Percentiles rank a stretch among this genome's conserved stretches.
Conservation (phyloP, 176 grass and related monocot species). For the Miscanthus lutarioriparius region DNA sequence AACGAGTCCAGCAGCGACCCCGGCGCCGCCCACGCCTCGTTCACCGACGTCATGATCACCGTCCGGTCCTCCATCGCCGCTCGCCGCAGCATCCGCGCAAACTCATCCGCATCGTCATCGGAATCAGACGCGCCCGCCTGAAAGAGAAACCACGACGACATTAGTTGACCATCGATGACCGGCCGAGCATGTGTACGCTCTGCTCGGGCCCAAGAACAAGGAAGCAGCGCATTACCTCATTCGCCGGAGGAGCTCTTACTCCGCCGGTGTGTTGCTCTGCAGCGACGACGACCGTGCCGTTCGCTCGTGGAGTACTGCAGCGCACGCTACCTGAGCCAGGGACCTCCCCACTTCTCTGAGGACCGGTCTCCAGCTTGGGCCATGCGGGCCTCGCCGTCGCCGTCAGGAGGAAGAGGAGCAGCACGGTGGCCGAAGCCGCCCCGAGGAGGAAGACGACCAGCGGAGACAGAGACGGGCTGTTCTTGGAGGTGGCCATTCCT, state of each 20-base stretch:
- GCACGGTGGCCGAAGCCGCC: constrained; percentile 34
- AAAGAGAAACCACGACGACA: neutral
- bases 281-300: neutral
- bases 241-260: neutral
- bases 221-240: constrained; percentile 4
- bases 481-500: constrained; percentile 41
- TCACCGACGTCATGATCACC: constrained; percentile 83
- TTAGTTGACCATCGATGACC: neutral
- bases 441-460: constrained; percentile 42
- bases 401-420: constrained; percentile 45
- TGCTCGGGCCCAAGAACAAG: neutral
- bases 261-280: neutral
- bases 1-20: constrained; percentile 68
- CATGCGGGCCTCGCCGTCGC: constrained; percentile 3
- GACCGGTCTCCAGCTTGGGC: neutral
- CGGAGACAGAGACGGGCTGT: constrained; percentile 10
- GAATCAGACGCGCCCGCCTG: neutral
- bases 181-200: too few species aligned
- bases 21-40: constrained; percentile 70
- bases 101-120: constrained; percentile 28
- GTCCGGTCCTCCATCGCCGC: constrained; percentile 62
- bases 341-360: too few species aligned
- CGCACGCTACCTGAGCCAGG: neutral
- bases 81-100: constrained; percentile 40
- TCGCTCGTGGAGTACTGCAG: neutral